Percentiles rank a stretch among this genome's conserved stretches.
These are phyloP conservation scores for Phlebopus sp. DNA, from an alignment of 1,284 basidiomycete genomes.

Conservation along the genomic window DNA sequence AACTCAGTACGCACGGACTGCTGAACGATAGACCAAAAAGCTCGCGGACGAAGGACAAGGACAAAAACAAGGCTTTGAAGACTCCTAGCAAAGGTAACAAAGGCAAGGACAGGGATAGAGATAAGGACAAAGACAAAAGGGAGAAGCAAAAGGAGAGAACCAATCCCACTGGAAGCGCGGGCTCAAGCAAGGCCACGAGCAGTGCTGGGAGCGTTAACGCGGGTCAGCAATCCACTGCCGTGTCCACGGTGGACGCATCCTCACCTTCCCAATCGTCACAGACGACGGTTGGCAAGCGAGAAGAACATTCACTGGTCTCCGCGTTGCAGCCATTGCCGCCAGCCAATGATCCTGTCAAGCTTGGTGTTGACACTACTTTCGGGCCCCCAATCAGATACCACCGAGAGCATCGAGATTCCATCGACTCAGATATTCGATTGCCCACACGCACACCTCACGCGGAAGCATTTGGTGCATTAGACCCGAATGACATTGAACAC, in stretches of 20 bases:
- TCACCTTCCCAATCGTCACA: conserved; percentile 22
- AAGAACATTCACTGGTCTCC: conserved; percentile 18
- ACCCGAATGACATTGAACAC: conserved; percentile 56
- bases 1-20: conserved; percentile 64
- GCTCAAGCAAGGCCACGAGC: conserved; percentile 30
- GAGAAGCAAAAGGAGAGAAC: conserved; percentile 15
- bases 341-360: conserved; percentile 1
- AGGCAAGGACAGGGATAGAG: conserved; percentile 16
- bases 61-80: conserved; percentile 25
- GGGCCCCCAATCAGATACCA: conserved; percentile 8
- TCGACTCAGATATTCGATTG: conserved; percentile 32
- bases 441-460: conserved; percentile 63
- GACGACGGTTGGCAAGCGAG: conserved; percentile 6
- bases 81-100: conserved; percentile 5
- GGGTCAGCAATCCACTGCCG: conserved; percentile 10
- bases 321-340: conserved; percentile 12
- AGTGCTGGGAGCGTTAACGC: conserved; percentile 28
- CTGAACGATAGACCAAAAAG: conserved; percentile 44
- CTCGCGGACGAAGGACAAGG: conserved; percentile 10
- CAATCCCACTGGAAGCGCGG: conserved; percentile 25
- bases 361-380: conserved; percentile 13
- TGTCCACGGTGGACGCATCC: conserved; percentile 15
- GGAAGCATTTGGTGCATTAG: conserved; percentile 70
- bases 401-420: conserved; percentile 29
- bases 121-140: conserved; percentile 25